phyloP scores from a whole-genome alignment of 768 basidiomycete genomes.

The Pleurotus salmoneostramineus region DNA sequence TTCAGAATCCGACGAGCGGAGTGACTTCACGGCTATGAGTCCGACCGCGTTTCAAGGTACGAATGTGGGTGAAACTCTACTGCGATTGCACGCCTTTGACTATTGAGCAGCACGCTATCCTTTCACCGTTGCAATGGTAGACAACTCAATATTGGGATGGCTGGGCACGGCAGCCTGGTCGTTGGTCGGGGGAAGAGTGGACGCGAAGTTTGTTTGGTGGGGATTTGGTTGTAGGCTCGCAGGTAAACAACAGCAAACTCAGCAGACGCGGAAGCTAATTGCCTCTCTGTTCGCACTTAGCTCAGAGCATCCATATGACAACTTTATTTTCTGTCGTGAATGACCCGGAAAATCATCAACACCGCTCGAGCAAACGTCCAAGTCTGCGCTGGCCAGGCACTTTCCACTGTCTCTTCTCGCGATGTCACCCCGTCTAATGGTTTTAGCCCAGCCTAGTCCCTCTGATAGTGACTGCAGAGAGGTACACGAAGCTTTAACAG shows the following conservation, averaged over 20 bases:
- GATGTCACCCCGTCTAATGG: not conserved
- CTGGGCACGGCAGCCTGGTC: not conserved
- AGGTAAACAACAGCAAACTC: not conserved
- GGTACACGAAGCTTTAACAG: not conserved
- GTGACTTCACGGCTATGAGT: slow-evolving; percentile 32
- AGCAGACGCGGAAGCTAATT: not conserved
- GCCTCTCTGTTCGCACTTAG: not conserved
- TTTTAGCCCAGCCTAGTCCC: not conserved
- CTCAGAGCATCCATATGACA: too few species aligned
- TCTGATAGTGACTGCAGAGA: not conserved
- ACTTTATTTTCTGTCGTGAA: too few species aligned
- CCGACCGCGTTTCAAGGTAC: slow-evolving; percentile 6
- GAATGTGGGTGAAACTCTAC: not conserved
- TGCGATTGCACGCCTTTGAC: not conserved
- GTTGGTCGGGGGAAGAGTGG: slow-evolving; percentile 8
- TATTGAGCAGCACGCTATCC: not conserved
- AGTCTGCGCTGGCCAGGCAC: not conserved
- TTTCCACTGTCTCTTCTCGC: not conserved
- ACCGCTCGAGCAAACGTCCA: not conserved
- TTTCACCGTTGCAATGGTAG: not conserved
- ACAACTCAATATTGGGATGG: not conserved
- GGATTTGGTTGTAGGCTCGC: not conserved
- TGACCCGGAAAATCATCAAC: not conserved
- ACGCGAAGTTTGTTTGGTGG: not conserved
- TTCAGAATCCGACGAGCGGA: slow-evolving; percentile 15